Conservation (phyloP, 202 grass and related monocot genomes). For the Dendrocalamus latiflorus region DNA sequence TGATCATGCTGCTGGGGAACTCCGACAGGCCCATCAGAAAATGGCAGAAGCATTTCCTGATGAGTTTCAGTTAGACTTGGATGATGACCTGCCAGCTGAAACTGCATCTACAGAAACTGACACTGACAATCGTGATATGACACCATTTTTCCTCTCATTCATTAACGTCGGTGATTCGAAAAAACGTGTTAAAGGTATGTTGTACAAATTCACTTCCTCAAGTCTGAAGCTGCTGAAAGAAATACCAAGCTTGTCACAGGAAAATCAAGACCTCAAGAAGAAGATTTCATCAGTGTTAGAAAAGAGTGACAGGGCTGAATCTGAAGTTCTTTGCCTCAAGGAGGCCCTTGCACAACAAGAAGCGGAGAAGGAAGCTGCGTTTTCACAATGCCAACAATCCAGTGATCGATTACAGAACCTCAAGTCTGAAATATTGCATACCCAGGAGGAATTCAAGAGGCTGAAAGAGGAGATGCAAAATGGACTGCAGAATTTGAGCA, state of each 20-base stretch:
- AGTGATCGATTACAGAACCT: conserved; percentile 55
- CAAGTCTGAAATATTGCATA: conserved; percentile 69
- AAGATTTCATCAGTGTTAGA: conserved; percentile 50
- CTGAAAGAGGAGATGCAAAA: conserved; percentile 74
- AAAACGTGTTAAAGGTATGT: conserved; percentile 56
- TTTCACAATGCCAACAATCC: conserved; percentile 62
- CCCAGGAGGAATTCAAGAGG: conserved; percentile 72
- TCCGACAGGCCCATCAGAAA: conserved; percentile 70
- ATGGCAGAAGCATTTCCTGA: conserved; percentile 96
- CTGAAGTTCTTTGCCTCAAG: conserved; percentile 55
- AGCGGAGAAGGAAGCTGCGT: conserved; percentile 56
- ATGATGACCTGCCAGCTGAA: conserved; percentile 69
- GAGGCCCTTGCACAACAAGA: conserved; percentile 52
- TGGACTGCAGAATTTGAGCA: conserved; percentile 52
- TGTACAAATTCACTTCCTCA: conserved; percentile 9
- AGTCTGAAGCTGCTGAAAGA: conserved; percentile 68
- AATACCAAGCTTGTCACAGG: conserved; percentile 64
- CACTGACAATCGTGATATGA: conserved; percentile 41
- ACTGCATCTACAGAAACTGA: conserved; percentile 41
- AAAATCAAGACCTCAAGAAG: conserved; percentile 90
- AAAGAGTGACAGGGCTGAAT: conserved; percentile 49
- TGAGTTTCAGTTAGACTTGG: conserved; percentile 57
- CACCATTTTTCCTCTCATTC: conserved; percentile 50
- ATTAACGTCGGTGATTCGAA: conserved; percentile 49
- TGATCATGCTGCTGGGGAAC: conserved; percentile 82